Evolutionary conservation across 1,284 basidiomycete genomes (phyloP), one percentile per base, ranked within the genome.

Genomic region (Irpex lacteus): DNA sequence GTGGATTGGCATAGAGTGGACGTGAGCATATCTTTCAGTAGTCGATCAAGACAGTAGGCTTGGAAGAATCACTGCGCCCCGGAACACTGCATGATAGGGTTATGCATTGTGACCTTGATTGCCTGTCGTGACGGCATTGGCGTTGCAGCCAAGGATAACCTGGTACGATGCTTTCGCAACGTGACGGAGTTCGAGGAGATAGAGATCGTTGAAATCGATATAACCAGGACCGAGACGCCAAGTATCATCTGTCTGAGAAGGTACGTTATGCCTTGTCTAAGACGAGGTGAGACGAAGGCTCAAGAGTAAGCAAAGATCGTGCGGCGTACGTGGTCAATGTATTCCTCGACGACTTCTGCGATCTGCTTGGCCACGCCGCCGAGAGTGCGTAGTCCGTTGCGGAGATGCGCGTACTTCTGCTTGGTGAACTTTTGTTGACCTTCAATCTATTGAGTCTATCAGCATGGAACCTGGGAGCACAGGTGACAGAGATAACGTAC

Each of bases 201-300:
- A 66, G 7, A 66, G n/a, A 9, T 66, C n/a, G 7, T 63, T 19
- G 15, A 66, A 44, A 6, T 60, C 53, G 38, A 66, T 59, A 9
- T 26, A 47, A 18, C 36, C 57, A 38, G 60, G 56, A 3, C 65
- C 62, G n/a, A 64, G 47, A 1, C 57, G 56, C 57, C 62, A 63
- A 1, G 9, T 13, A 26, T 60, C 34, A 13, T 60, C 3, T 2
- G 1, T 2, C 9, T 53, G n/a, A 53, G 18, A 18, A 19, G 52
- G 52, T 19, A n/a, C 1, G 5, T 34, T 15, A 26, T 38, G 18
- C 36, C 3, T 0, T 26, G 19, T 11, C 21, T 37, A 52, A n/a
- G 21, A 9, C 15, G 8, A 34, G 44, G 34, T 58, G 34, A 36
- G 56, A 58, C 21, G 11, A 40, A 26, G 11, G 44, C 8, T 32